phyloP scores from a whole-genome alignment of 179 eudicot genomes.

The Silene vulgaris region DNA sequence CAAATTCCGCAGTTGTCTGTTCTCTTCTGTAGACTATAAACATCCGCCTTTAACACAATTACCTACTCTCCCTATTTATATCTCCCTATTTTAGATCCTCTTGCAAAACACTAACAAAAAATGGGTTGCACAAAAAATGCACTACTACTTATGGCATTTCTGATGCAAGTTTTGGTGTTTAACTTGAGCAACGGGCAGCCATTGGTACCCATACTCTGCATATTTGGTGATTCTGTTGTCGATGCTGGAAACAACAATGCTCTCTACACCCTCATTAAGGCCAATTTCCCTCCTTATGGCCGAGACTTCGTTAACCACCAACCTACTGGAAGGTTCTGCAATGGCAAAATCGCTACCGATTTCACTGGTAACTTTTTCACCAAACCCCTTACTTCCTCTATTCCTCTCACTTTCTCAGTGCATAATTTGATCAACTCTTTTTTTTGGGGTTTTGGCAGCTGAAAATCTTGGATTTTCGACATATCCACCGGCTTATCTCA shows the following conservation, averaged over 20 bases:
- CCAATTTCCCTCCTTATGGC: slow-evolving; percentile 78
- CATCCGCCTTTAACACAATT: slow-evolving; percentile 20
- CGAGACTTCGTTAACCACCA: slow-evolving; percentile 55
- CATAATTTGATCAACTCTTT: not conserved
- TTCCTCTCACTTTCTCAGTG: not conserved
- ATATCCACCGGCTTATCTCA: slow-evolving; percentile 38
- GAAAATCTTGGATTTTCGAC: slow-evolving; percentile 31
- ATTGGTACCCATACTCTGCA: slow-evolving; percentile 57
- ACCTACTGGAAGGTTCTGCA: slow-evolving; percentile 69
- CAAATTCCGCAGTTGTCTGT: not conserved
- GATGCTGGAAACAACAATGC: slow-evolving; percentile 73
- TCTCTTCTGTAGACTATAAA: not conserved
- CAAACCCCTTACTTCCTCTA: slow-evolving; percentile 3
- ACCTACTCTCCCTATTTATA: not conserved
- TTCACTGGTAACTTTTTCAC: slow-evolving; percentile 46
- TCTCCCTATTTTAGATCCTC: not conserved
- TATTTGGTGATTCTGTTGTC: slow-evolving; percentile 68
- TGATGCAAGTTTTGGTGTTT: slow-evolving; percentile 12
- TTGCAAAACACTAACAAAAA: not conserved
- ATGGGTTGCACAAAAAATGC: slow-evolving; percentile 21
- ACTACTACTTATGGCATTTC: slow-evolving; percentile 8
- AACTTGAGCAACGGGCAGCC: slow-evolving; percentile 40
- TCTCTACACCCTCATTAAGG: slow-evolving; percentile 53
- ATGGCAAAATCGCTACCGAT: slow-evolving; percentile 72
- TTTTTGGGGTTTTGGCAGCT: slow-evolving; percentile 24